These are phyloP conservation scores for Anisogramma anomala DNA, from an alignment of 2,329 filamentous ascomycete species.

Conservation along the genomic window DNA sequence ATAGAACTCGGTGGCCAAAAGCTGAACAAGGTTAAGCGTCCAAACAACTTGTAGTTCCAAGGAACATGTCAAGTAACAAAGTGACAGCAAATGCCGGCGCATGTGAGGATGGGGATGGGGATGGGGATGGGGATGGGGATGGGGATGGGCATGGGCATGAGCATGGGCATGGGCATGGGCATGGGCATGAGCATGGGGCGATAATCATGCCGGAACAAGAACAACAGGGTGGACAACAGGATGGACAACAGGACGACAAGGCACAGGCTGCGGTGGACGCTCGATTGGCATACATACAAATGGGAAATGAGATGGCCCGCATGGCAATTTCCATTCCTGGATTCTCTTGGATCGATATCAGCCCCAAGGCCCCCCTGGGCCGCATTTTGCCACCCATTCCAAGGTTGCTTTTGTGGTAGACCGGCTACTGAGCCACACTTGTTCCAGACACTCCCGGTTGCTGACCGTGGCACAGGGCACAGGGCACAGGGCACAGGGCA, in stretches of 20 bases:
- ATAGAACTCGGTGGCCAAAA: slow-evolving; percentile 12
- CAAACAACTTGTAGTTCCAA: neutral
- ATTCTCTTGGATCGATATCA: slow-evolving; percentile 12
- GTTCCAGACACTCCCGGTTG: slow-evolving; percentile 14
- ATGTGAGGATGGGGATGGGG: slow-evolving; percentile 8
- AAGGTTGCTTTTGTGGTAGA: neutral
- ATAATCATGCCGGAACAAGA: no score
- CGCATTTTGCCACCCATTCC: slow-evolving; percentile 11
- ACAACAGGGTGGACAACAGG: no score
- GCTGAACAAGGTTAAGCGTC: slow-evolving; percentile 7
- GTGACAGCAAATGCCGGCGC: slow-evolving; percentile 6
- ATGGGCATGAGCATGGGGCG: no score
- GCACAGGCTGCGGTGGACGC: no score
- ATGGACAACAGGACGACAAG: no score
- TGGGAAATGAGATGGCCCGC: slow-evolving; percentile 7
- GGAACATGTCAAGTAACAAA: slow-evolving; percentile 3
- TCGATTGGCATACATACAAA: slow-evolving; percentile 9
- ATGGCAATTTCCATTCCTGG: slow-evolving; percentile 11
- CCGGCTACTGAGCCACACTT: slow-evolving; percentile 17
- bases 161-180: no score
- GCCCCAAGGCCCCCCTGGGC: slow-evolving; percentile 8
- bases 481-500: neutral
- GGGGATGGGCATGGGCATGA: no score
- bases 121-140: slow-evolving; percentile 5
- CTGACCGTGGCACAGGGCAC: neutral